Base-by-base conservation (phyloP, 2,329 filamentous ascomycete species). In the Cylindrodendrum hubeiense region DNA sequence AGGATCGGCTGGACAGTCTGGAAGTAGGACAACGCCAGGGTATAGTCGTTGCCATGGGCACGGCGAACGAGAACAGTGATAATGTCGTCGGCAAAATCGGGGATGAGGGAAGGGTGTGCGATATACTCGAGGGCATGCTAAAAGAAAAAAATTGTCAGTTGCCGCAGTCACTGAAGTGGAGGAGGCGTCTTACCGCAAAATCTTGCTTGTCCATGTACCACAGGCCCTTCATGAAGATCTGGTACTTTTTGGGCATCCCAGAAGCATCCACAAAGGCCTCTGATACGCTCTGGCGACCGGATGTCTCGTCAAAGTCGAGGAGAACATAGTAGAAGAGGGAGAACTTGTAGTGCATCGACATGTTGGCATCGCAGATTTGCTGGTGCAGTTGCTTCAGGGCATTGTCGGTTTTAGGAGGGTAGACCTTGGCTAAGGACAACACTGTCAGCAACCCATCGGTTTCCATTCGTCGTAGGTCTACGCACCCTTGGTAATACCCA, bases 1-100 rank as follows among this genome's bases (percentile, higher is more conserved):
- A 97, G 82, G 21, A 91, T 88, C 2, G 94, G 93, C 69, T 90
- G 90, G 1, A 91, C 90, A 13, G 91, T 89, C 69, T 94, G 86
- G 80, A 92, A 96, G 80, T 96, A 97, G 12, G 93, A 91, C 28
- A 96, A 85, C 0, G 92, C 87, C 2, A 95, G 84, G 26, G 82
- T 85, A 72, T 88, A 87, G 75, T 93, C 90, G 61, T 85, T 81
- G 44, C 84, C 81, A 39, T 86, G 80, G 22, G 89, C 84, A 68
- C 89, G 86, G 39, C 87, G 85, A 55, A 93, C 88, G 5, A 96
- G 86, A 5, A 87, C 86, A 26, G 87, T 86, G 70, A 96, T 85
- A 56, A 97, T 95, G 66, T 97, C 92, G 79, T 96, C 93, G 61
- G 92, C 87, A 74, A 96, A 97, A 58, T 94, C 94, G 37, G 92